Evolutionary conservation across 2,329 filamentous ascomycete species (phyloP), one percentile per base, ranked within the genome.

Genomic region (Pseudonectria foliicola): DNA sequence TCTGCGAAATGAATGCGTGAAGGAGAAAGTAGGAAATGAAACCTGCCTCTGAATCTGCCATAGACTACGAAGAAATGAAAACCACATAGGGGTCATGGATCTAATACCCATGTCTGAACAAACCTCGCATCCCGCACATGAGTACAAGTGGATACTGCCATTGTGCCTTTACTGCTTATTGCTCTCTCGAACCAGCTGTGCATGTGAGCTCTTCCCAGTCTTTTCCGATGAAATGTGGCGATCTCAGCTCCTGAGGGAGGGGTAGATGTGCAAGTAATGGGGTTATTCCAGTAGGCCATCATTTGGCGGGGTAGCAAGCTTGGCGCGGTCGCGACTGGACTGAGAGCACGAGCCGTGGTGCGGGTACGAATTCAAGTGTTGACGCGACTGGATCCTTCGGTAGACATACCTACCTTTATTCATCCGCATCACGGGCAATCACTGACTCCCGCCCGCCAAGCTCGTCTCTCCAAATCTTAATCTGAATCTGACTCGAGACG

Each of bases 301-400:
- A 42, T 44, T 49, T 53, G 45, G 50, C 50, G 50, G 50, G 50
- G 50, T 53, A 42, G 33, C 27, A 11, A 15, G 6, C 13, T 25
- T 25, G 27, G 29, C 29, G 29, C 29, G 10, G 15, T 31, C 29
- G 29, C 29, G 29, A 10, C 29, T 13, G 29, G 23, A 11, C 4
- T 27, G 24, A 16, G 18, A 15, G 14, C 33, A 25, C n/a, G 12
- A 33, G 28, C 34, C 27, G 34, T 23, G 34, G 37, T 44, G 42
- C 46, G 33, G 36, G 18, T 21, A 26, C 11, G 31, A 45, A 25
- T 26, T 33, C 39, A 37, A 42, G 38, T 36, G 26, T 37, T 37
- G 35, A 35, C 37, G 31, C 37, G 40, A 27, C 34, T 29, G 33
- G 36, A 28, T 37, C 33, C 46, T 44, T 44, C 45, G 44, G 37